phyloP scores from a whole-genome alignment of 306 rosid species.

The Urtica urens region DNA sequence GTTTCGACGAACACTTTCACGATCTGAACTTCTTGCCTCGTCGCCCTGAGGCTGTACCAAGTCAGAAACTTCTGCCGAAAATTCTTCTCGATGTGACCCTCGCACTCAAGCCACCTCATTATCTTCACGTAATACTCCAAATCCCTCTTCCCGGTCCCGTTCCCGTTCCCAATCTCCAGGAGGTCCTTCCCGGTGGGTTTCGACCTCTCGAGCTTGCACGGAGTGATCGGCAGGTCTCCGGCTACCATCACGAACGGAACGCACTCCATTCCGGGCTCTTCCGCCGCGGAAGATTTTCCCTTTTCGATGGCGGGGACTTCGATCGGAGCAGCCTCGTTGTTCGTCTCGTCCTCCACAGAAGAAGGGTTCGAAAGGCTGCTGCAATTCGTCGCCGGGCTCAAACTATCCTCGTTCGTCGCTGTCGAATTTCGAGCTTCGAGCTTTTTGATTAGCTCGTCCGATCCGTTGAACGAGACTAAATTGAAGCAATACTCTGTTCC shows the following conservation, averaged over 20 bases:
- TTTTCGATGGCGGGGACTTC: conserved; percentile 24
- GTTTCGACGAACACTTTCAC: conserved; percentile 73
- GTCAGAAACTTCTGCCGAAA: conserved; percentile 93
- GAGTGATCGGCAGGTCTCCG: conserved; percentile 76
- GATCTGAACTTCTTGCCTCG: conserved; percentile 56
- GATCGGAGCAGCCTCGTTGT: conserved; percentile 36
- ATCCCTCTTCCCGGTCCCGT: conserved; percentile 39
- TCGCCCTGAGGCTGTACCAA: conserved; percentile 91
- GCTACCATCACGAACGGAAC: conserved; percentile 44
- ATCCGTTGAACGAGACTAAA: conserved; percentile 33
- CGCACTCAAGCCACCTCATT: conserved; percentile 85
- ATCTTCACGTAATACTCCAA: conserved; percentile 83
- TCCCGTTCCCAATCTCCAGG: conserved; percentile 39
- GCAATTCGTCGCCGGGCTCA: conserved; percentile 73
- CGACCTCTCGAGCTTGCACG: conserved; percentile 65
- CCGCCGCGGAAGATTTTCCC: conserved; percentile 37
- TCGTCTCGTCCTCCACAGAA: conserved; percentile 89
- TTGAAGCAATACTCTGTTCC: conserved; percentile 68
- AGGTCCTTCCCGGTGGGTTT: conserved; percentile 56
- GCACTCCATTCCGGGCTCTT: conserved; percentile 51
- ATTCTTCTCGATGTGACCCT: conserved; percentile 84
- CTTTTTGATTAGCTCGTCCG: conserved; percentile 39
- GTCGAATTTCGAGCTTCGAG: conserved; percentile 44
- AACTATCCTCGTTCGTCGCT: conserved; percentile 58
- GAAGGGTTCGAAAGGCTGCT: conserved; percentile 95